Evolutionary conservation across 2,329 filamentous ascomycete species (phyloP), one percentile per base, ranked within the genome.

Genomic region (Aspergillus sp.): DNA sequence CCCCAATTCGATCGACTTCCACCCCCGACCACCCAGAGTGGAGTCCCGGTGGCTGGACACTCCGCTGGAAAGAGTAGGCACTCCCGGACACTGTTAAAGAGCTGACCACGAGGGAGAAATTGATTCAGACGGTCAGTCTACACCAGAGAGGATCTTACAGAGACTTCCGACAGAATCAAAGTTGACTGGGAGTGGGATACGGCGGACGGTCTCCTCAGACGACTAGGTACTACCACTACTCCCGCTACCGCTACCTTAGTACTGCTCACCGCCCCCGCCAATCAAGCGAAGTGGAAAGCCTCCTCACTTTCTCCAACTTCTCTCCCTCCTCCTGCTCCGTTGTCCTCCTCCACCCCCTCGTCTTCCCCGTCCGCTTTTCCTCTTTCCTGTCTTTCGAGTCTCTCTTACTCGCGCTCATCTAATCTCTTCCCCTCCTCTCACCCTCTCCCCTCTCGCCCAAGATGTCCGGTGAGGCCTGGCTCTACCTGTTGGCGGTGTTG

Each of bases 401-500:
- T 13, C 30, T 14, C 19, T 22, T 36, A 13, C 36, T 30, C 33
- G 14, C 14, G 17, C 26, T 40, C 16, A 8, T n/a, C 13, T 38
- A 35, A 14, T 22, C 47, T 45, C 24, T 41, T 14, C 5, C 35
- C 19, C 48, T 46, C 24, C 46, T 47, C 50, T 38, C 47, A 43
- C 51, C 51, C 30, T 55, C 36, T 30, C 45, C 44, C 53, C 41
- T 49, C 54, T 52, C 55, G 38, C 54, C 64, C 74, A 85, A 73
- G 71, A 96, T 96, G 92, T 96, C 92, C 69, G 92, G 92, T 76
- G 92, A 96, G 84, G 92, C 92, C 74, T 96, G 94, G 94, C 82
- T 99, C 74, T 99, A 95, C 81, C 86, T 99, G 68, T 83, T 99
- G 77, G 87, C 93, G 78, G 95, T 99, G 76, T 84, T 99, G 73